These are phyloP conservation scores for Talaromyces sp. DNA, from an alignment of 2,329 filamentous ascomycete genomes.

Conservation along the genomic window DNA sequence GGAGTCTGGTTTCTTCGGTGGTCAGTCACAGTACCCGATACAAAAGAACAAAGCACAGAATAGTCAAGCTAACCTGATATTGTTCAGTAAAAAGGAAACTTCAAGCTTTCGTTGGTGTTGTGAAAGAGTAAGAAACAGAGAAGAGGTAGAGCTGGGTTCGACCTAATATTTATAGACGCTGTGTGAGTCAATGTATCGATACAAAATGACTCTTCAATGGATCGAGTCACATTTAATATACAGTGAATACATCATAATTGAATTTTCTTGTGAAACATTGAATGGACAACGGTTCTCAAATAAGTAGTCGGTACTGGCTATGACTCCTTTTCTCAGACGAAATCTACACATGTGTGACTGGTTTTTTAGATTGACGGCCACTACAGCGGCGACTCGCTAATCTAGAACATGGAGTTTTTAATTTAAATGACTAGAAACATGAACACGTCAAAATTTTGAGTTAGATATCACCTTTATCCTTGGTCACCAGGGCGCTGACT, in stretches of 20 bases:
- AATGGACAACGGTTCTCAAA: not conserved
- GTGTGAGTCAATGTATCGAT: too few relatives aligned
- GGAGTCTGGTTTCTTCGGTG: not conserved
- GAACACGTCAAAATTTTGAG: not conserved
- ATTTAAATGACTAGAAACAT: not conserved
- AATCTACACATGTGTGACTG: not conserved
- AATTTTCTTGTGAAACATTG: not conserved
- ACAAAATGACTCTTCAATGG: not conserved
- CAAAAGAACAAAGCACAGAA: not conserved
- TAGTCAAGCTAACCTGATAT: not conserved
- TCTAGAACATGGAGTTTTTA: too few relatives aligned
- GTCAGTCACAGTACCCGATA: not conserved
- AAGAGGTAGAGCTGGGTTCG: not conserved
- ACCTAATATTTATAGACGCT: not conserved
- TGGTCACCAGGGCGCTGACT: not conserved
- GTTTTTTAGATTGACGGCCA: not conserved
- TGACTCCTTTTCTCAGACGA: too few relatives aligned
- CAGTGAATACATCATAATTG: not conserved
- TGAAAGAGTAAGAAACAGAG: too few relatives aligned
- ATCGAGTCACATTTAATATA: not conserved
- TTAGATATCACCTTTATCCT: not conserved
- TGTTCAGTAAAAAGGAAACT: not conserved
- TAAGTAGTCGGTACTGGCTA: not conserved
- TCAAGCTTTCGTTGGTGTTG: too few relatives aligned
- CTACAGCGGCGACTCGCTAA: too few relatives aligned